Evolutionary conservation across 441 rosid species (phyloP).

Genomic region (Omphalea diandra): DNA sequence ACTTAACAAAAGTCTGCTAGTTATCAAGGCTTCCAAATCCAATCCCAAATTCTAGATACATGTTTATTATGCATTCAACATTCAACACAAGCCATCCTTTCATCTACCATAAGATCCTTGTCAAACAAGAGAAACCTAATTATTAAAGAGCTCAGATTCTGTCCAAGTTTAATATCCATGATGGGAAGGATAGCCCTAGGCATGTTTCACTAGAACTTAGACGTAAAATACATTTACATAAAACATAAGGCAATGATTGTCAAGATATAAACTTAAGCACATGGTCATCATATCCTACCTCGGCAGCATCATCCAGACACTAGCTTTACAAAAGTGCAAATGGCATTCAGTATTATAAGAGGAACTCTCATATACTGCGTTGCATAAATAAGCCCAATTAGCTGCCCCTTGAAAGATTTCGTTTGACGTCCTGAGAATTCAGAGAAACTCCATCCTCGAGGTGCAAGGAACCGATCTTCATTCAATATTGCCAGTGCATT

Average conservation of each 20-base stretch:
- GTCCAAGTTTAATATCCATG: background rate
- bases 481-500: slow-evolving; percentile 89
- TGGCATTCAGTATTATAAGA: slow-evolving; percentile 58
- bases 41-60: too few relatives aligned
- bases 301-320: slow-evolving; percentile 51
- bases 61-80: background rate
- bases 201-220: background rate
- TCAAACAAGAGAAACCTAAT: slow-evolving; percentile 1
- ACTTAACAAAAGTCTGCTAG: background rate
- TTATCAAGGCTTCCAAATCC: too few relatives aligned
- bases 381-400: slow-evolving; percentile 72
- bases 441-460: slow-evolving; percentile 86
- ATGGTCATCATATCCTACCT: slow-evolving; percentile 26
- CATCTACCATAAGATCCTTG: too few relatives aligned
- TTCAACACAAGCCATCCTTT: background rate
- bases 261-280: background rate
- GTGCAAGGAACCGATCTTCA: slow-evolving; percentile 92
- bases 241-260: background rate
- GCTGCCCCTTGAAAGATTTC: slow-evolving; percentile 70
- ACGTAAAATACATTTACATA: background rate
- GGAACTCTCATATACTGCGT: slow-evolving; percentile 77
- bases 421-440: slow-evolving; percentile 58
- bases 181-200: background rate
- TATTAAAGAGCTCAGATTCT: slow-evolving; percentile 3
- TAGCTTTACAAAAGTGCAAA: slow-evolving; percentile 63